Conservation (phyloP, 768 basidiomycete genomes). For the Rhizopogon vesiculosus region DNA sequence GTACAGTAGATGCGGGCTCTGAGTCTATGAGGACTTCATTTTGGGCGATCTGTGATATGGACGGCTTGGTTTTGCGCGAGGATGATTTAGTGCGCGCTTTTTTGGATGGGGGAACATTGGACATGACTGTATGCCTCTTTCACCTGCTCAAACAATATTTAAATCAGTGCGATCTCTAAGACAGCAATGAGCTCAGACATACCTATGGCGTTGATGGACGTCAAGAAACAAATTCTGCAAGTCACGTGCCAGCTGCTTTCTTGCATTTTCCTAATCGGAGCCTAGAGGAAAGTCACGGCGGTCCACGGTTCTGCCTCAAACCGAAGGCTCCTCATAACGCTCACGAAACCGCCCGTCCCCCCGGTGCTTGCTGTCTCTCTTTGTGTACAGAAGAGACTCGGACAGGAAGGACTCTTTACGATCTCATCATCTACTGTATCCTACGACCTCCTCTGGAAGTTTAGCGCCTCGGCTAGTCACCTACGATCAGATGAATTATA, state of each 20-base stretch:
- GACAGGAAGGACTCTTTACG: neutral
- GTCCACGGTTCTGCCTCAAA: no score
- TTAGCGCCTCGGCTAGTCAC: neutral
- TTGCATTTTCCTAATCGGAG: neutral
- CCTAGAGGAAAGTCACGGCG: no score
- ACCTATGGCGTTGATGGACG: constrained; percentile 1
- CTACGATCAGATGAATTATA: constrained; percentile 46
- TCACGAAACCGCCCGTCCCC: neutral
- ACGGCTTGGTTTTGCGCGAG: constrained; percentile 12
- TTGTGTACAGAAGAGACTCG: neutral
- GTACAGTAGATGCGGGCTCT: constrained; percentile 13
- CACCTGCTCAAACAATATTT: neutral
- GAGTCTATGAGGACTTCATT: constrained; percentile 23
- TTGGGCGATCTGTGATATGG: constrained; percentile 1
- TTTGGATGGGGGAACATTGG: constrained; percentile 44
- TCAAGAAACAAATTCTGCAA: constrained; percentile 4
- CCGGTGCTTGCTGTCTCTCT: neutral
- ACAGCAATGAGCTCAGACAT: neutral
- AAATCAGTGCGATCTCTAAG: neutral
- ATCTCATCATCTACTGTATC: neutral
- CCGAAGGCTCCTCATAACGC: neutral
- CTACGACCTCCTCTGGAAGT: neutral
- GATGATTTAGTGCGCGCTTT: constrained; percentile 50
- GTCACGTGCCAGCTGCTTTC: constrained; percentile 3
- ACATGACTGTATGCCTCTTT: constrained; percentile 24